Evolutionary conservation across 2,329 filamentous ascomycete genomes (phyloP).

Genomic region (Metarhizium humberi): DNA sequence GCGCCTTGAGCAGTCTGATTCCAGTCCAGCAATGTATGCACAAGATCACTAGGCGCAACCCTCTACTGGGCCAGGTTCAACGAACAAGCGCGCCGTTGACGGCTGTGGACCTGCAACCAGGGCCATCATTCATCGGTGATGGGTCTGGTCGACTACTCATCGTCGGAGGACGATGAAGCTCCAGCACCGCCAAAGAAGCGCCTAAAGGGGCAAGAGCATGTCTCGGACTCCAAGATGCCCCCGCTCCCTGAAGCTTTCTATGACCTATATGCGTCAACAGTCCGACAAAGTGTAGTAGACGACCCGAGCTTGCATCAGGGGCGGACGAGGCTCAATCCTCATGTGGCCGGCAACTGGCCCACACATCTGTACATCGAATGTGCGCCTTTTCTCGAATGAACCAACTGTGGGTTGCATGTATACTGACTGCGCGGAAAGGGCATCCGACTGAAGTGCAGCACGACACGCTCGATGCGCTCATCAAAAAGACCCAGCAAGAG

Average conservation of each 20-base stretch:
- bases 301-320: conserved; percentile 81
- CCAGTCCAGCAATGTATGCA: no score
- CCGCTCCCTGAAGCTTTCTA: conserved; percentile 75
- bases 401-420: not conserved
- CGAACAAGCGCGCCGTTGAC: not conserved
- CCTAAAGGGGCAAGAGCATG: conserved; percentile 1
- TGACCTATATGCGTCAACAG: conserved; percentile 79
- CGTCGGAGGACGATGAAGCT: conserved; percentile 25
- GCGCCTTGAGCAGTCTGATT: no score
- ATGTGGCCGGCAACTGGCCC: conserved; percentile 85
- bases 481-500: conserved; percentile 25
- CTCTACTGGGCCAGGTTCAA: not conserved
- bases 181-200: conserved; percentile 15
- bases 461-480: conserved; percentile 32
- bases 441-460: conserved; percentile 41
- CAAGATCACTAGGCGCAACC: not conserved
- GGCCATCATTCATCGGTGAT: not conserved
- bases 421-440: conserved; percentile 30
- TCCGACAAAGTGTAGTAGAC: conserved; percentile 68
- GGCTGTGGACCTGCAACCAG: no score
- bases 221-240: conserved; percentile 37
- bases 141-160: conserved; percentile 56
- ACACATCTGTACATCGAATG: conserved; percentile 91
- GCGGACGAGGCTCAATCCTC: conserved; percentile 70
- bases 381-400: conserved; percentile 33